Percentiles rank a stretch among this genome's conserved stretches.
Evolutionary conservation across 345 rosid genomes (phyloP).

Genomic region (Camelina sativa): DNA sequence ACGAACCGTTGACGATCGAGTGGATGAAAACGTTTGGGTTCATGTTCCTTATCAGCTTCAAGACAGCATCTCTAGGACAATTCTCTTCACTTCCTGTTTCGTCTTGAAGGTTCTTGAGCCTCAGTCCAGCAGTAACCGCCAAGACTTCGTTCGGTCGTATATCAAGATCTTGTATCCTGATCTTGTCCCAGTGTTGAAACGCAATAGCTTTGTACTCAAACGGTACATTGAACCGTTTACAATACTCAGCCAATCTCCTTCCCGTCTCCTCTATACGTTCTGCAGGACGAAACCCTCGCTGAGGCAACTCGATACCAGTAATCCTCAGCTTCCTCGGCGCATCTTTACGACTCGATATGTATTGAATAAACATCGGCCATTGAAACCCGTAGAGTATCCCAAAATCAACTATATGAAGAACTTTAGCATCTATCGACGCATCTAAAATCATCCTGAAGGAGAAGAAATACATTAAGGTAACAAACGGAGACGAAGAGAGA

Average conservation of each 20-base stretch:
- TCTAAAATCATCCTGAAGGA: constrained; percentile 52
- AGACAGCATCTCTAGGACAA: constrained; percentile 63
- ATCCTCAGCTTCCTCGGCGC: constrained; percentile 73
- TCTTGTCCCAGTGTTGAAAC: constrained; percentile 67
- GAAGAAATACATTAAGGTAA: constrained; percentile 58
- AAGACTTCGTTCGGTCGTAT: constrained; percentile 55
- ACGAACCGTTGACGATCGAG: constrained; percentile 55
- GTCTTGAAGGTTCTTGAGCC: constrained; percentile 61
- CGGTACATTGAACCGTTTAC: constrained; percentile 71
- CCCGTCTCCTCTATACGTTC: constrained; percentile 78
- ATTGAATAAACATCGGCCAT: constrained; percentile 81
- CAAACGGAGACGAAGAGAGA: constrained; percentile 64
- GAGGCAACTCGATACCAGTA: constrained; percentile 89
- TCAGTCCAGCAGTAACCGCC: constrained; percentile 59
- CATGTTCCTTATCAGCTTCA: constrained; percentile 59
- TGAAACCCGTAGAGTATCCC: constrained; percentile 85
- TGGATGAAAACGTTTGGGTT: constrained; percentile 62
- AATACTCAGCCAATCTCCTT: constrained; percentile 61
- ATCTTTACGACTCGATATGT: constrained; percentile 47
- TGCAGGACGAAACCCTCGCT: constrained; percentile 66
- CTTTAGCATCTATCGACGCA: constrained; percentile 52
- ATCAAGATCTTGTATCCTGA: constrained; percentile 63
- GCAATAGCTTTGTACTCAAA: constrained; percentile 74
- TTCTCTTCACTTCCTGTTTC: constrained; percentile 57
- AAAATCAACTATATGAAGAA: constrained; percentile 79